Base-by-base conservation (phyloP, 2,329 filamentous ascomycete species). In the Dactylellina sp. region DNA sequence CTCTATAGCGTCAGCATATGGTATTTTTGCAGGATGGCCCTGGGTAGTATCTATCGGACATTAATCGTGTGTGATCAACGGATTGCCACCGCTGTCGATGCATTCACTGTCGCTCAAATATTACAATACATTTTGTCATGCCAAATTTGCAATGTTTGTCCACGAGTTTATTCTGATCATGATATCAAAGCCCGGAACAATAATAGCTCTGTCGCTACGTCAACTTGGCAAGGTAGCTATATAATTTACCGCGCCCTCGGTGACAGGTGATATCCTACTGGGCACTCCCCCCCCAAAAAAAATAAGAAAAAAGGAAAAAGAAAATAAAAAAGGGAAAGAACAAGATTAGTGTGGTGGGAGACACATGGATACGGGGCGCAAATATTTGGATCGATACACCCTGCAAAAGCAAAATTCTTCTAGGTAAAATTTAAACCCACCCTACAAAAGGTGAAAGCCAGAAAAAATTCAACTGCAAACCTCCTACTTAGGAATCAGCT, bases 321-420 rank as follows among this genome's bases (percentile, higher is more conserved):
- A 25, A 44, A 37, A n/a, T 14, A 9, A 47, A n/a, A 60, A 60
- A 35, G 42, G 40, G 22, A 46, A 52, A 52, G 20, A n/a, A 25
- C 20, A 18, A 57, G 9, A 42, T 14, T n/a, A 46, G 37, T 44
- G 56, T 52, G 65, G 49, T 44, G 66, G 44, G 22, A 7, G 37
- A 60, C 28, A 63, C 66, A 72, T 72, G 66, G 60, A 64, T 60
- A 50, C 49, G 66, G 66, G 66, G 52, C 42, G 22, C 7, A n/a
- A n/a, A 16, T 53, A 18, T 32, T 46, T 65, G 49, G 61, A 40
- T 42, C 32, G 35, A 53, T 52, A 11, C 25, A 39, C 28, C 37
- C 35, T 42, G 35, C 39, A 65, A 39, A 65, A 40, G 39, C 22
- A 65, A 39, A 65, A 56, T 53, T 53, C 37, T 22, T 49, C 24